These are phyloP conservation scores for Mucor saturninus DNA, from an alignment of 371 early-diverging fungal genomes.

Conservation along the genomic window DNA sequence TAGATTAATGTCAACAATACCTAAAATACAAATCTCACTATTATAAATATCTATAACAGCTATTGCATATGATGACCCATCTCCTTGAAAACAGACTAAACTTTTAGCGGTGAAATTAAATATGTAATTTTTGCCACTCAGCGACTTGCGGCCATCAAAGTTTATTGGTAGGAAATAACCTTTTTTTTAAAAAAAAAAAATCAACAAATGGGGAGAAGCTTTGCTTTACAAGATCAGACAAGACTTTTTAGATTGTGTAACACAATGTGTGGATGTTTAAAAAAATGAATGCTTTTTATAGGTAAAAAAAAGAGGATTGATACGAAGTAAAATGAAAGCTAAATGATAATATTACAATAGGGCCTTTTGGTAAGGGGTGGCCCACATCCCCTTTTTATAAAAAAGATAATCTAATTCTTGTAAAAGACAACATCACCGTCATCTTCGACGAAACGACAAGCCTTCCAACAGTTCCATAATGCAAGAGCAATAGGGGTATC, in stretches of 20 bases:
- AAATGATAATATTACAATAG: conserved; percentile 3
- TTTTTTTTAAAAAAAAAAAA: no score
- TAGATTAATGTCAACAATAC: no score
- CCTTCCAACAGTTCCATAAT: conserved; percentile 63
- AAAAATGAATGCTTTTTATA: neutral
- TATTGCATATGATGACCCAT: no score
- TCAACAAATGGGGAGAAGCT: no score
- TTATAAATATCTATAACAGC: no score
- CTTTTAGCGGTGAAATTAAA: no score
- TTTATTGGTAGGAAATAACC: no score
- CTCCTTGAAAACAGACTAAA: no score
- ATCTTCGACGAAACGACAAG: conserved; percentile 86
- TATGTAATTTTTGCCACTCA: no score
- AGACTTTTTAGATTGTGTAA: neutral
- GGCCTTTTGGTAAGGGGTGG: neutral
- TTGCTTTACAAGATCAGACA: no score
- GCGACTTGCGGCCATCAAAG: no score
- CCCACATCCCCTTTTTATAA: neutral
- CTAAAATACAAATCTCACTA: no score
- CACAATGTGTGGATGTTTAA: neutral
- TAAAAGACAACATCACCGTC: conserved; percentile 69
- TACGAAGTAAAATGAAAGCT: neutral
- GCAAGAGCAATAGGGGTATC: conserved; percentile 66
- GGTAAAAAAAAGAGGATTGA: neutral
- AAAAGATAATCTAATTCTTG: conserved; percentile 44